Evolutionary conservation across 169 alveolate species (phyloP).

Genomic region (Cyclospora cayetanensis): DNA sequence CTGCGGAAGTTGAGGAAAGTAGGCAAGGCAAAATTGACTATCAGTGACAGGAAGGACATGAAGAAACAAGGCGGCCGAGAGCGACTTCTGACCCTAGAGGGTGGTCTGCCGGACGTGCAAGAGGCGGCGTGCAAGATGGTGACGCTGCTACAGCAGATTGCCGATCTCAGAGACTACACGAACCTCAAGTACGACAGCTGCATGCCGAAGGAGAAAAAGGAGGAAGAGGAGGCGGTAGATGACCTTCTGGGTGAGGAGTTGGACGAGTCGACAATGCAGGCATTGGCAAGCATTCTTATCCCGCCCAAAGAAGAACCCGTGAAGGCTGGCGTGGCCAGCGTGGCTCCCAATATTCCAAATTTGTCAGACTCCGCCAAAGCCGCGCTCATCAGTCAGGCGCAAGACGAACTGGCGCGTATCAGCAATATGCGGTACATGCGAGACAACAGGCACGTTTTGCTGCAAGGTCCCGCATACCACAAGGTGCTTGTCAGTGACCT

Average conservation of each 20-base stretch:
- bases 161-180: conserved; percentile 16
- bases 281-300: conserved; percentile 29
- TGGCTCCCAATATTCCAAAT: conserved; percentile 39
- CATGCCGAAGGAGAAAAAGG: conserved; percentile 3
- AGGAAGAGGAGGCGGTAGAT: not conserved
- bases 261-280: conserved; percentile 38
- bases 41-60: conserved; percentile 57
- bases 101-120: conserved; percentile 37
- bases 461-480: conserved; percentile 68
- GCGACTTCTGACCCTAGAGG: conserved; percentile 54
- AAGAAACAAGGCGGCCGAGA: conserved; percentile 58
- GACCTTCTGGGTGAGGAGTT: conserved; percentile 30
- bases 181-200: conserved; percentile 59
- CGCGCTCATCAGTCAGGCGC: conserved; percentile 57
- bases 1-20: conserved; percentile 14
- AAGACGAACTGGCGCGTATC: conserved; percentile 63
- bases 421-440: conserved; percentile 59
- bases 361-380: conserved; percentile 57
- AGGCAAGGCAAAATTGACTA: not conserved
- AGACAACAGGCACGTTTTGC: not conserved
- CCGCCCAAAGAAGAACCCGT: conserved; percentile 54
- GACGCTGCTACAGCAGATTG: not conserved
- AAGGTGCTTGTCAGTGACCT: conserved; percentile 55
- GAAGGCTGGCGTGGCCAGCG: conserved; percentile 55
- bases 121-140: not conserved